Evolutionary conservation across 208 protist species (phyloP).

Genomic region (Crithidia brevicula): DNA sequence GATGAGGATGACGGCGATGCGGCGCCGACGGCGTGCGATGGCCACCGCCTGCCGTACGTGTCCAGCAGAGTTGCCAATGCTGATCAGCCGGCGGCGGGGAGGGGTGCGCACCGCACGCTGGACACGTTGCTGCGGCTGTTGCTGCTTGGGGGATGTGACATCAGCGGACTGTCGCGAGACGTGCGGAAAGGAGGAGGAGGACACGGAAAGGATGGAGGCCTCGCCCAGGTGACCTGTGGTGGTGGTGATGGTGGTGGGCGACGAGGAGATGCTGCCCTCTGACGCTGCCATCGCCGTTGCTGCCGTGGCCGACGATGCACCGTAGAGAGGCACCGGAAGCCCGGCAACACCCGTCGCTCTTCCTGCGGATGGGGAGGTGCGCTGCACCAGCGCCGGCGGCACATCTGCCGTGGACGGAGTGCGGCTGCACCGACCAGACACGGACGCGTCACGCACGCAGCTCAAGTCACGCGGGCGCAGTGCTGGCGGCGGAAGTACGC

Average conservation of each 20-base stretch:
- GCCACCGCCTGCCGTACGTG: constrained; percentile 30
- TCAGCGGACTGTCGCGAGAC: constrained; percentile 9
- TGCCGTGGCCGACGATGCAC: not conserved
- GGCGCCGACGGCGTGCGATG: constrained; percentile 21
- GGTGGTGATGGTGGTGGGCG: not conserved
- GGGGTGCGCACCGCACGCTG: not conserved
- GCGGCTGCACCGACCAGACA: too few species aligned
- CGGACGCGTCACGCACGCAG: not conserved
- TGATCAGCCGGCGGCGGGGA: constrained; percentile 22
- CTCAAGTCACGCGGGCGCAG: constrained; percentile 7
- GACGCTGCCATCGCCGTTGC: too few species aligned
- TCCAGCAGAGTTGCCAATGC: constrained; percentile 16
- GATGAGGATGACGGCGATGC: constrained; percentile 29
- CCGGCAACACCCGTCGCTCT: not conserved
- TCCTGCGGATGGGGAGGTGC: too few species aligned
- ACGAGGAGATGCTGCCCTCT: constrained; percentile 1
- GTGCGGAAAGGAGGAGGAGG: not conserved
- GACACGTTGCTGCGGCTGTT: constrained; percentile 2
- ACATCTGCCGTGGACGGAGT: not conserved
- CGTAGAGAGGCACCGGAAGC: not conserved
- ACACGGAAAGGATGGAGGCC: constrained; percentile 8
- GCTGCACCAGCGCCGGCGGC: not conserved
- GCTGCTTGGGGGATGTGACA: not conserved
- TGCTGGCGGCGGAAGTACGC: not conserved
- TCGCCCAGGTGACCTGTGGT: not conserved